Percentiles rank a stretch among this genome's conserved stretches.
These are phyloP conservation scores for Dioscorea zingiberensis DNA, from an alignment of 106 monocot genomes.

Conservation along the genomic window DNA sequence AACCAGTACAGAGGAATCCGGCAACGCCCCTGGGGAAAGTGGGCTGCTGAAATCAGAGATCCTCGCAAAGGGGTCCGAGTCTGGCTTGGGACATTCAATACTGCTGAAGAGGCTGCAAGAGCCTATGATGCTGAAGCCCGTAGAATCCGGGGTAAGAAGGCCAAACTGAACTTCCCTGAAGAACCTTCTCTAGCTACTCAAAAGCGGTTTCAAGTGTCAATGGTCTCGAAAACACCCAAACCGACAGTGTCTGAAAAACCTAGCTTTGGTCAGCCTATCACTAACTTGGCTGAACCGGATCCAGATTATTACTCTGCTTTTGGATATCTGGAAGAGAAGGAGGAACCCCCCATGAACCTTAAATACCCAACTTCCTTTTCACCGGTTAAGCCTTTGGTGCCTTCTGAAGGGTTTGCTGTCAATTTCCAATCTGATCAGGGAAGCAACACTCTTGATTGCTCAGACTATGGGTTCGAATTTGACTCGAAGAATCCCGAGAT, in stretches of 20 bases:
- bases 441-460: constrained; percentile 21
- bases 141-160: constrained; percentile 72
- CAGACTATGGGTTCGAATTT: constrained; percentile 6
- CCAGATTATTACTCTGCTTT: constrained; percentile 17
- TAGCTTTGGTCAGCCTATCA: neutral
- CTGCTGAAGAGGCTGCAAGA: constrained; percentile 81
- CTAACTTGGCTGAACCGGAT: constrained; percentile 1
- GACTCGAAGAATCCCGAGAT: constrained; percentile 19
- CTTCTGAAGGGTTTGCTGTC: constrained; percentile 3
- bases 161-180: constrained; percentile 77
- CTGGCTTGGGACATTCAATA: constrained; percentile 86
- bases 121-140: constrained; percentile 79
- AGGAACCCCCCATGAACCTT: neutral
- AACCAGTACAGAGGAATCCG: constrained; percentile 72
- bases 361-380: neutral
- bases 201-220: constrained; percentile 3
- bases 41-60: constrained; percentile 88
- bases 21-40: constrained; percentile 85
- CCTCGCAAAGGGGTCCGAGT: constrained; percentile 80
- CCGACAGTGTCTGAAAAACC: constrained; percentile 13
- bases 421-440: constrained; percentile 12
- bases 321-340: constrained; percentile 15
- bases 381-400: neutral
- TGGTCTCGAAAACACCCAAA: constrained; percentile 6
- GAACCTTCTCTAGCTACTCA: constrained; percentile 11